phyloP scores from a whole-genome alignment of 306 rosid species.

The Corylus avellana region DNA sequence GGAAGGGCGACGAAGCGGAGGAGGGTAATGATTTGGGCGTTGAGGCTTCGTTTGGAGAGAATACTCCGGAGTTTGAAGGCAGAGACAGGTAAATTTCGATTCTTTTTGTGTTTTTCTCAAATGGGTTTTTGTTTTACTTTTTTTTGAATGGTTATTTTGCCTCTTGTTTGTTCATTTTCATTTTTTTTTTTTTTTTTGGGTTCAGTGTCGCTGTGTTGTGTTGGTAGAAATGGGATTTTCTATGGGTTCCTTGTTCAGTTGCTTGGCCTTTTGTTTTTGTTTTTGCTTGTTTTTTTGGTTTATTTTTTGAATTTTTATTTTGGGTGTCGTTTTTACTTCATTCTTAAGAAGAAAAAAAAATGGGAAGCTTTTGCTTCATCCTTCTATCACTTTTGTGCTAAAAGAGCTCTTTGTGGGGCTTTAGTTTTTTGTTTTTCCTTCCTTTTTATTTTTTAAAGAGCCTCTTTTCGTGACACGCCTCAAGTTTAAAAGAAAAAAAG shows the following conservation, averaged over 20 bases:
- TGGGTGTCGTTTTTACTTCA: neutral
- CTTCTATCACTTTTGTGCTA: neutral
- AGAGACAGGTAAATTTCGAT: constrained; percentile 52
- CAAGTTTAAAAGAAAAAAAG: neutral
- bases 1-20: constrained; percentile 22
- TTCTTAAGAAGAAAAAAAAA: neutral
- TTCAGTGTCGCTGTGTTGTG: neutral
- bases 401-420: neutral
- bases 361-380: neutral
- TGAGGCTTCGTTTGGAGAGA: constrained; percentile 68
- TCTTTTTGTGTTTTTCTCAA: neutral
- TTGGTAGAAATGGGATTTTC: neutral
- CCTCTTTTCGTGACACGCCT: constrained; percentile 2
- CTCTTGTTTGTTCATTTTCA: neutral
- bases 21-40: constrained; percentile 31
- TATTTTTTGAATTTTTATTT: neutral
- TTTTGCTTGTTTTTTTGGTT: neutral
- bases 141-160: neutral
- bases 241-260: neutral
- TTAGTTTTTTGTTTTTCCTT: neutral
- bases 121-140: neutral
- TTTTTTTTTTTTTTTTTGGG: neutral
- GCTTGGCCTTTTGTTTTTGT: neutral
- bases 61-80: constrained; percentile 47
- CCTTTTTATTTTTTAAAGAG: neutral